phyloP scores from a whole-genome alignment of 192 early-diverging fungal species.

The Powellomyces hirtus region DNA sequence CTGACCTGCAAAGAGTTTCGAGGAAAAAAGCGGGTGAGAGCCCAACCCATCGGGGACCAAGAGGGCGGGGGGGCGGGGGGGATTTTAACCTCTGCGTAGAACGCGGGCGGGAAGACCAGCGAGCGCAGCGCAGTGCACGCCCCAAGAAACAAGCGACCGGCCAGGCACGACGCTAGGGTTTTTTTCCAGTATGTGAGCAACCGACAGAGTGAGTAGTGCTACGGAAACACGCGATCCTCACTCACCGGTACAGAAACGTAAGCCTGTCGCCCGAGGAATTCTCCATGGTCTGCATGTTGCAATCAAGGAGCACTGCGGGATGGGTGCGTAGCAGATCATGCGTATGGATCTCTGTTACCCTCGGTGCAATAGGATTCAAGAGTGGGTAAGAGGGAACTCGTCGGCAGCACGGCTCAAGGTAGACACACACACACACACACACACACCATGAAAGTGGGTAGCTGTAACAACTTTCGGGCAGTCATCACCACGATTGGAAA shows the following conservation, averaged over 20 bases:
- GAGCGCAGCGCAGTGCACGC: constrained; percentile 47
- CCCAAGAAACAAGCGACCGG: constrained; percentile 35
- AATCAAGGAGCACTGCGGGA: constrained; percentile 40
- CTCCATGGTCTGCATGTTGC: constrained; percentile 61
- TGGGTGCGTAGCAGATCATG: constrained; percentile 42
- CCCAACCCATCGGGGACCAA: too few species aligned
- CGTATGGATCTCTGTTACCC: constrained; percentile 53
- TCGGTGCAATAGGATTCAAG: too few species aligned
- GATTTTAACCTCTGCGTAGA: constrained; percentile 35
- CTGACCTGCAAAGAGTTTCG: too few species aligned
- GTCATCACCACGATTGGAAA: constrained; percentile 40
- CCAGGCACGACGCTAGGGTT: constrained; percentile 40
- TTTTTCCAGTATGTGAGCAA: neutral
- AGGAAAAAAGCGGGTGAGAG: too few species aligned
- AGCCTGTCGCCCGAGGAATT: constrained; percentile 29
- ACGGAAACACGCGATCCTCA: neutral
- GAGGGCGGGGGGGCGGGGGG: too few species aligned
- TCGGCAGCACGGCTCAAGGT: too few species aligned
- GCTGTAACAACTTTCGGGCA: constrained; percentile 72
- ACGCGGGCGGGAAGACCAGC: constrained; percentile 39
- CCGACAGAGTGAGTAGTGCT: too few species aligned
- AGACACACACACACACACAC: neutral
- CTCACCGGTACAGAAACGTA: constrained; percentile 64
- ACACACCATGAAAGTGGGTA: constrained; percentile 86
- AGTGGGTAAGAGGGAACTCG: too few species aligned